These are phyloP conservation scores for Psidium friedrichsthalianum DNA, from an alignment of 345 rosid species.

Conservation along the genomic window DNA sequence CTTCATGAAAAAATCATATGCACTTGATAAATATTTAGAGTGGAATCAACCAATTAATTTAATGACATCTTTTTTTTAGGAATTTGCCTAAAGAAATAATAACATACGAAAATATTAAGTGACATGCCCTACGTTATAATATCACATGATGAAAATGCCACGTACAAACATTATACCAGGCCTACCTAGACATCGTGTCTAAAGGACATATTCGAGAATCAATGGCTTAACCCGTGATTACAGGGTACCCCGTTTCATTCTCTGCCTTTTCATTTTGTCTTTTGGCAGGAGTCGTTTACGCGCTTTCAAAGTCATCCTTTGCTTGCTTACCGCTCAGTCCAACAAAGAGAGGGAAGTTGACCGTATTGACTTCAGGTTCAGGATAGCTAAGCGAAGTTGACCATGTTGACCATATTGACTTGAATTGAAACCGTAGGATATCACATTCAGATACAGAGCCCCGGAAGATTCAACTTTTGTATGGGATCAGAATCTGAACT, in stretches of 20 bases:
- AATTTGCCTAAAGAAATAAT: neutral
- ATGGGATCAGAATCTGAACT: neutral
- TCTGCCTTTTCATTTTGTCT: neutral
- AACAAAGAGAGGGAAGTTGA: neutral
- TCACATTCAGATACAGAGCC: neutral
- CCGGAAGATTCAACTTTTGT: neutral
- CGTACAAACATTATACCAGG: neutral
- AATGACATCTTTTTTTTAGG: neutral
- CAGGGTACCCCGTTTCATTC: neutral
- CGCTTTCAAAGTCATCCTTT: neutral
- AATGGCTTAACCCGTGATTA: neutral
- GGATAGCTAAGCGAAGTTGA: too few relatives aligned
- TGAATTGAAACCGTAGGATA: neutral
- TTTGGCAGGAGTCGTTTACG: neutral
- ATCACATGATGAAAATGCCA: fast-evolving
- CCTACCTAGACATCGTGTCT: neutral
- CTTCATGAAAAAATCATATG: neutral
- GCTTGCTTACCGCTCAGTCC: neutral
- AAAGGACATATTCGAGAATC: neutral
- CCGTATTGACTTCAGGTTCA: neutral
- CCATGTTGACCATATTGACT: too few relatives aligned
- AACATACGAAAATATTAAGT: neutral
- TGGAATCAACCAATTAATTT: neutral
- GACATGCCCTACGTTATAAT: fast-evolving
- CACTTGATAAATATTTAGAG: neutral